phyloP scores from a whole-genome alignment of 371 early-diverging fungal species.

The Neoconidiobolus thromboides region DNA sequence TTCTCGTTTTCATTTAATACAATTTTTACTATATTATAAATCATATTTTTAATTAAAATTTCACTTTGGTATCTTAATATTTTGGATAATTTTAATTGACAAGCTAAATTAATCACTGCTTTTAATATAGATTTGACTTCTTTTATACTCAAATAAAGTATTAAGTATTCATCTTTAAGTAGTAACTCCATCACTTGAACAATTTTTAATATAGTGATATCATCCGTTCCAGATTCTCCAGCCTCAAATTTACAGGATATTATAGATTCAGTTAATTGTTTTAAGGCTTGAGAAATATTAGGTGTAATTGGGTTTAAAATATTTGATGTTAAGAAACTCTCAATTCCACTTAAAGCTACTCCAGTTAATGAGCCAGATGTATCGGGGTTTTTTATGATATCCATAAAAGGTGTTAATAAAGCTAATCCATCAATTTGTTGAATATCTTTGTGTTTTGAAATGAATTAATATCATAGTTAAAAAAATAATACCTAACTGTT shows the following conservation, averaged over 20 bases:
- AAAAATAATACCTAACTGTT: too few relatives aligned
- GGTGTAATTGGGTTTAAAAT: constrained; percentile 17
- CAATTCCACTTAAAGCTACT: background rate
- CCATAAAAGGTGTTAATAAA: background rate
- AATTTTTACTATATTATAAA: background rate
- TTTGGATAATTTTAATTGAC: background rate
- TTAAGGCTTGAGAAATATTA: constrained; percentile 43
- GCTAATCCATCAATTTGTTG: background rate
- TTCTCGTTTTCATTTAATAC: background rate
- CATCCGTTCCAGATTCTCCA: constrained; percentile 79
- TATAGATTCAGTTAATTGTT: constrained; percentile 52
- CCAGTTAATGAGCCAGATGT: background rate
- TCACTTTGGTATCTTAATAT: background rate
- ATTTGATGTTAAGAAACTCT: background rate
- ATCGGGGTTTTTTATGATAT: background rate
- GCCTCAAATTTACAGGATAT: constrained; percentile 91
- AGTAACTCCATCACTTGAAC: constrained; percentile 20
- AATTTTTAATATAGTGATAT: constrained; percentile 76
- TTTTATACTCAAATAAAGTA: background rate
- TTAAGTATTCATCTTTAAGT: background rate
- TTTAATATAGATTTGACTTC: background rate
- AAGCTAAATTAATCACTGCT: background rate
- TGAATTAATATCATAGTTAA: too few relatives aligned
- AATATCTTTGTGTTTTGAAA: background rate
- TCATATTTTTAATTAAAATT: background rate